Evolutionary conservation across 148 eudicot genomes (phyloP).

Genomic region (Heliamphora exappendiculata): DNA sequence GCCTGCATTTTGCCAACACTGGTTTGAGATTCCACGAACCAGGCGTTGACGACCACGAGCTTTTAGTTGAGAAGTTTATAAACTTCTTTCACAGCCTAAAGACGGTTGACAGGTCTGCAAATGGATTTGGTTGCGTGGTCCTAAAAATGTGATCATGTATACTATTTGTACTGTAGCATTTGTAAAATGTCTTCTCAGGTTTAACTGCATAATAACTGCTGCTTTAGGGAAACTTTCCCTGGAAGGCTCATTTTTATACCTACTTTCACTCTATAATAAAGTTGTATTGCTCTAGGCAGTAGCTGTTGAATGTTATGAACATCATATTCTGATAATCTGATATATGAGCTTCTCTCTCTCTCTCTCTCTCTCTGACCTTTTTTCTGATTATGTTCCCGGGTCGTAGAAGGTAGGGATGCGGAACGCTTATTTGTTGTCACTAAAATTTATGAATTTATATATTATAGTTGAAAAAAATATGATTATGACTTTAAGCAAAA

Average conservation of each 20-base stretch:
- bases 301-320: background rate
- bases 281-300: background rate
- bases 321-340: background rate
- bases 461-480: too few relatives aligned
- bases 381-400: too few relatives aligned
- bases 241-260: background rate
- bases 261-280: background rate
- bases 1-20: background rate
- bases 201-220: background rate
- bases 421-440: too few relatives aligned
- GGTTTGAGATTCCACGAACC: background rate
- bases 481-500: too few relatives aligned
- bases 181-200: background rate
- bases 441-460: too few relatives aligned
- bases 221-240: background rate
- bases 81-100: conserved; percentile 3
- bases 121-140: background rate
- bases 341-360: background rate
- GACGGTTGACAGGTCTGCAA: background rate
- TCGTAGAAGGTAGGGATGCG: too few relatives aligned
- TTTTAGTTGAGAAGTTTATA: background rate
- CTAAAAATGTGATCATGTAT: conserved; percentile 2
- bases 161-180: background rate
- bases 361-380: background rate
- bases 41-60: background rate